Conservation (phyloP, 1,284 basidiomycete species). For the Mixia osmundae region DNA sequence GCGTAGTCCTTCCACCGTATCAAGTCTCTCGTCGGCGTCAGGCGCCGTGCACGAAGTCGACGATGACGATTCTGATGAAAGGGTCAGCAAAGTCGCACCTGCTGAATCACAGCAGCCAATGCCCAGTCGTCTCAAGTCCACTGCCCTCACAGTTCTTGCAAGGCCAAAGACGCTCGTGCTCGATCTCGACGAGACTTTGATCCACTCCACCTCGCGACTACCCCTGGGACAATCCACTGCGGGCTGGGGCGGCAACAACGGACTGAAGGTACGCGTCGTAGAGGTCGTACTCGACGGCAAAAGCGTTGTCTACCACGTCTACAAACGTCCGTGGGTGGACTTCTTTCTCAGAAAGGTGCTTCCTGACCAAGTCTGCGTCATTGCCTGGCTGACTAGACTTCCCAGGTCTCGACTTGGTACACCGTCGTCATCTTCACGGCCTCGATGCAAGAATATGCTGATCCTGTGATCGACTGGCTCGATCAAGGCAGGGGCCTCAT, state of each 20-base stretch:
- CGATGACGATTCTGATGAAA: too few species aligned
- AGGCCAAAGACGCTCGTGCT: conserved; percentile 35
- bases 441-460: conserved; percentile 96
- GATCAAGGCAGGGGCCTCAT: conserved; percentile 76
- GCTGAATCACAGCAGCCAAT: too few species aligned
- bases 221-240: neutral
- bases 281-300: conserved; percentile 78
- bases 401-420: conserved; percentile 89
- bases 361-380: conserved; percentile 1
- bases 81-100: too few species aligned
- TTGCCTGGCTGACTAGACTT: neutral
- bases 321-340: conserved; percentile 91
- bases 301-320: conserved; percentile 87
- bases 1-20: too few species aligned
- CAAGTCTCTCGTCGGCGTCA: too few species aligned
- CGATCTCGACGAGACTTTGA: conserved; percentile 83
- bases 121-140: too few species aligned
- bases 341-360: conserved; percentile 79
- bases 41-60: too few species aligned
- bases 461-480: conserved; percentile 98
- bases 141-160: too few species aligned
- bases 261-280: conserved; percentile 53
- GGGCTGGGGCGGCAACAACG: conserved; percentile 7
- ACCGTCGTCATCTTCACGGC: conserved; percentile 97
- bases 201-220: conserved; percentile 31